Base-by-base conservation (phyloP, 192 early-diverging fungal species). In the Gaertneriomyces semiglobifer region DNA sequence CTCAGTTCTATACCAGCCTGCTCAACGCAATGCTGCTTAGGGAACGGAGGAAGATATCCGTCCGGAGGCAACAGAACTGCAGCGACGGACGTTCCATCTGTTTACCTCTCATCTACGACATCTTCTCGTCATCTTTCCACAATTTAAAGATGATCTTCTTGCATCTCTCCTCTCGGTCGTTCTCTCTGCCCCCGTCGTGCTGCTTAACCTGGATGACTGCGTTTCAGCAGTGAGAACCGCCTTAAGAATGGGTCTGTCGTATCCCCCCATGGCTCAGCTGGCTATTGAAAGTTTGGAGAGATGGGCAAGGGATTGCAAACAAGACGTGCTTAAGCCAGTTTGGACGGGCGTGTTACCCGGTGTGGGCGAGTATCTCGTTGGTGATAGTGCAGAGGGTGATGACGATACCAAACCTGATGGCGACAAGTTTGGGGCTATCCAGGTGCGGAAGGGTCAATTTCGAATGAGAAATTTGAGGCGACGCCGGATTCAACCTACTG, bases 61-160 rank as follows among this genome's bases (percentile, higher is more conserved):
- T 2, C 39, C 20, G 12, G 7, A 53, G 7, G 68, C 75, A 6
- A 71, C 77, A 8, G 59, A 63, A 8, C 7, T 45, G 8, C 65
- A 77, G 54, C 48, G 53, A 14, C 44, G 59, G 6, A 63, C 68
- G 9, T 74, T 60, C 33, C 25, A 73, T 6, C 72, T 88, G 7
- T 88, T 82, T 53, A 70, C 66, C 25, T 83, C 79, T 47, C 88
- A 84, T 53, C 44, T 91, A 42, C 65, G 76, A 9, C 79, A 87
- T 43, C 82, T 90, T n/a, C 74, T 79, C 33, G 75, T 82, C 20
- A 69, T 81, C 40, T 74, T 90, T 53, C 66, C 81, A 5, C 85
- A 84, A 58, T 90, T 82, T 69, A 89, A 89, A 68, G 90, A 91
- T 60, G 90, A 92, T 47, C 74, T 92, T 8, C 74, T 91, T 7